A percentile compares a stretch with the other conserved stretches of the same genome.
phyloP scores from a whole-genome alignment of 306 rosid species.

The Vigna mungo region DNA sequence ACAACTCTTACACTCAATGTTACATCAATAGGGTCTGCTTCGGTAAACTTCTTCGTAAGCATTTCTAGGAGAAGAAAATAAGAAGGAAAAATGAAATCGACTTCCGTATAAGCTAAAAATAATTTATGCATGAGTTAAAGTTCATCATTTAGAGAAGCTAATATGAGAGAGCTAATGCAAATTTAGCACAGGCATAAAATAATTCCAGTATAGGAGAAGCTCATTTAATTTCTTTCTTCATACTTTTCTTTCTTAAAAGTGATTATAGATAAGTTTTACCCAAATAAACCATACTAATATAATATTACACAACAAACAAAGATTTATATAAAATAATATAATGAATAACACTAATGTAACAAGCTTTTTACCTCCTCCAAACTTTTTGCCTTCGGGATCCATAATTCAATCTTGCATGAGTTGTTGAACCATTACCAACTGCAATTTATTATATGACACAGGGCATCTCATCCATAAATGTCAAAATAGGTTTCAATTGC shows the following conservation, averaged over 20 bases:
- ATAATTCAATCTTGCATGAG: conserved; percentile 62
- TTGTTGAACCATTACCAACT: conserved; percentile 54
- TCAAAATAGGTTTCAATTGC: conserved; percentile 12
- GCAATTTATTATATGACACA: conserved; percentile 42
- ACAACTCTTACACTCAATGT: not conserved
- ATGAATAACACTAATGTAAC: conserved; percentile 24
- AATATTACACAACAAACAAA: not conserved
- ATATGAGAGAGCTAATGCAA: too few relatives aligned
- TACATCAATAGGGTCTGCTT: not conserved
- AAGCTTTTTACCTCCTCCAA: conserved; percentile 77
- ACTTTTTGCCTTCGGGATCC: conserved; percentile 81
- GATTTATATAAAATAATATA: not conserved
- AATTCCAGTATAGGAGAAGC: too few relatives aligned
- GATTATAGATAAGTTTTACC: too few relatives aligned
- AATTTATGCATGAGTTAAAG: too few relatives aligned
- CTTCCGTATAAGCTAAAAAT: too few relatives aligned
- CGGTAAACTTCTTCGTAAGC: too few relatives aligned
- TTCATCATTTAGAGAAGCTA: too few relatives aligned
- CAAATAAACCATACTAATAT: not conserved
- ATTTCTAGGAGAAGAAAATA: too few relatives aligned
- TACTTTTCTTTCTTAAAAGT: too few relatives aligned
- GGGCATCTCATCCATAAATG: conserved; percentile 36
- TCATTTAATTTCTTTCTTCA: too few relatives aligned
- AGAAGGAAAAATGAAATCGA: too few relatives aligned
- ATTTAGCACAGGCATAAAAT: too few relatives aligned